A percentile compares a stretch with the other conserved stretches of the same genome.
Conservation (phyloP, 2,329 filamentous ascomycete species). For the Verticillium isaacii region DNA sequence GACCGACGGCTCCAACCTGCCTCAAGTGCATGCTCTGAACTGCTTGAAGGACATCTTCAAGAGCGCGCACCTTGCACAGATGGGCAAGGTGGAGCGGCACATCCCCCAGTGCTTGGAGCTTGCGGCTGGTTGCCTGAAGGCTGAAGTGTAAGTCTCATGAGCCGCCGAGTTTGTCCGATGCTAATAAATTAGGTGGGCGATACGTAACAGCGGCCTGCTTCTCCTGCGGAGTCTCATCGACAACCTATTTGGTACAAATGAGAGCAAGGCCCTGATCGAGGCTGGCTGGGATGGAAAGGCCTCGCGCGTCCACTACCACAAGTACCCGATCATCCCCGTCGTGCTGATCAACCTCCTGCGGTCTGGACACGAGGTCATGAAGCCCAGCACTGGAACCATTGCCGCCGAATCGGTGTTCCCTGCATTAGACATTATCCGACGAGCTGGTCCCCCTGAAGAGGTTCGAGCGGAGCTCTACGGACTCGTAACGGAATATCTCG, state of each 20-base stretch:
- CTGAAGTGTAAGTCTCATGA: constrained; percentile 56
- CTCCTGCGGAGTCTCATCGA: constrained; percentile 83
- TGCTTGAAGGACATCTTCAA: constrained; percentile 90
- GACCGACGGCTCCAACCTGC: constrained; percentile 62
- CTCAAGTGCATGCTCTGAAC: constrained; percentile 93
- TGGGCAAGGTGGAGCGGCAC: constrained; percentile 70
- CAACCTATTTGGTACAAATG: constrained; percentile 68
- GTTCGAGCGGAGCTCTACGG: constrained; percentile 49
- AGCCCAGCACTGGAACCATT: constrained; percentile 26
- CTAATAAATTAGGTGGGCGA: constrained; percentile 65
- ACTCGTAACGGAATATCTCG: constrained; percentile 58
- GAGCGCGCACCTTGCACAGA: constrained; percentile 67
- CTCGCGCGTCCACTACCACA: constrained; percentile 63
- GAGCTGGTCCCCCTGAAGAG: constrained; percentile 60
- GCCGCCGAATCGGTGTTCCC: constrained; percentile 73
- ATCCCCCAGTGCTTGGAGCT: constrained; percentile 71
- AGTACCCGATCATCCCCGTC: constrained; percentile 59
- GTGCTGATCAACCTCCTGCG: constrained; percentile 61
- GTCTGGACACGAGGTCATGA: constrained; percentile 40
- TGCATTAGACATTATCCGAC: constrained; percentile 73
- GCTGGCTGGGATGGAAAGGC: constrained; percentile 60
- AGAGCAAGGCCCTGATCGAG: constrained; percentile 60
- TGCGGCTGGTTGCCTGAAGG: constrained; percentile 75
- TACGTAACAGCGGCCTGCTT: constrained; percentile 89
- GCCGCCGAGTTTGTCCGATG: not conserved